A percentile compares a stretch with the other conserved stretches of the same genome.
Conservation (phyloP, 306 rosid species). For the Purshia tridentata region DNA sequence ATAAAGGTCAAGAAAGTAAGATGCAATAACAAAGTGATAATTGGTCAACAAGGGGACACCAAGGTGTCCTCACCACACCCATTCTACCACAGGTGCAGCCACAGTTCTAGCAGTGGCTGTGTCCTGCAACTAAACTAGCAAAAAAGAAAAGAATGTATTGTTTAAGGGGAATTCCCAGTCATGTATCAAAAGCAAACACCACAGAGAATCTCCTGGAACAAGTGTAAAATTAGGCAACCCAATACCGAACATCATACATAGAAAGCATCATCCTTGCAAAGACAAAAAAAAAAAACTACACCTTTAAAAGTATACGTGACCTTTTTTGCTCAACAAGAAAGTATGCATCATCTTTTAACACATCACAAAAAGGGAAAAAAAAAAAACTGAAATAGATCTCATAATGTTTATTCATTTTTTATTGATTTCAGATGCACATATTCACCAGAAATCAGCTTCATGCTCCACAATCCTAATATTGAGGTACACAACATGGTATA, state of each 20-base stretch:
- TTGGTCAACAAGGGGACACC: neutral
- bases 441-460: constrained; percentile 26
- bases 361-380: neutral
- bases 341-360: neutral
- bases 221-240: neutral
- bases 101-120: neutral
- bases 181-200: constrained; percentile 1
- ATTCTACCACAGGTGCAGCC: neutral
- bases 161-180: neutral
- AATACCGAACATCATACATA: neutral
- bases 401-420: neutral
- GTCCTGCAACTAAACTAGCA: neutral
- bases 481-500: neutral
- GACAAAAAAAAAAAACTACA: neutral
- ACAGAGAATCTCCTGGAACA: neutral
- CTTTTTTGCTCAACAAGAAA: neutral
- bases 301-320: neutral
- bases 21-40: constrained; percentile 5
- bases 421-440: constrained; percentile 6
- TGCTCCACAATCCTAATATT: neutral
- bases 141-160: too few relatives aligned
- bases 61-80: neutral
- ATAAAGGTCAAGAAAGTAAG: constrained; percentile 10
- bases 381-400: neutral
- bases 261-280: neutral